Percentiles rank a stretch among this genome's conserved stretches.
phyloP scores from a whole-genome alignment of 2,329 filamentous ascomycete genomes.

The Sarocladium strictum region DNA sequence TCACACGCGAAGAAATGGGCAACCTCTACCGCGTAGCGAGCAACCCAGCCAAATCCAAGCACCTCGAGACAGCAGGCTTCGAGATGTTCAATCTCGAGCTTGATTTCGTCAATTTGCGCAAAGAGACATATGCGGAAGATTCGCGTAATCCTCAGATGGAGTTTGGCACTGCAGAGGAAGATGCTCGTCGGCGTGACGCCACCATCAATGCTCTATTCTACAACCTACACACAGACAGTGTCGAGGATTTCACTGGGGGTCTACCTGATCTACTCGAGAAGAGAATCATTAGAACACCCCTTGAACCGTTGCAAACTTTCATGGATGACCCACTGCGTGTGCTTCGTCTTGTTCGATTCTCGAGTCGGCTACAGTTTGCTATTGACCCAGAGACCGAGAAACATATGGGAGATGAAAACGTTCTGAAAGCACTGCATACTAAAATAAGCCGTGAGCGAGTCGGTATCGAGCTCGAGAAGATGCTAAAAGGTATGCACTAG shows the following conservation, averaged over 20 bases:
- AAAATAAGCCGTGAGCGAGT: constrained; percentile 94
- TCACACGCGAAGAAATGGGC: constrained; percentile 50
- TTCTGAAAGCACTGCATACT: constrained; percentile 68
- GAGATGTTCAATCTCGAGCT: constrained; percentile 81
- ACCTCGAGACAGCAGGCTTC: constrained; percentile 86
- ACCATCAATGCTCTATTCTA: constrained; percentile 96
- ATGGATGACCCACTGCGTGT: constrained; percentile 88
- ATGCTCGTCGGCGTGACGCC: constrained; percentile 83
- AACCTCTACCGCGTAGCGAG: constrained; percentile 82
- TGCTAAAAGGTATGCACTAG: constrained; percentile 59
- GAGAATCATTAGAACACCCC: constrained; percentile 73
- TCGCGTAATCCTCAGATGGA: constrained; percentile 89
- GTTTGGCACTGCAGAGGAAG: constrained; percentile 86
- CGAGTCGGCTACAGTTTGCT: constrained; percentile 72
- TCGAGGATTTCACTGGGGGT: constrained; percentile 85
- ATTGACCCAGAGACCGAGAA: constrained; percentile 65
- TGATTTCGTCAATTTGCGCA: constrained; percentile 90
- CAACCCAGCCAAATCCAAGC: constrained; percentile 95
- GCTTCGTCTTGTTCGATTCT: constrained; percentile 81
- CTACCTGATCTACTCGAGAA: constrained; percentile 62
- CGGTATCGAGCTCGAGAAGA: constrained; percentile 83
- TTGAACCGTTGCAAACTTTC: constrained; percentile 88
- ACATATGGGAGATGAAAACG: constrained; percentile 73
- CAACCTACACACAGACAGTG: constrained; percentile 70
- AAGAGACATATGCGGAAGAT: constrained; percentile 84